Conservation (phyloP, 2,329 filamentous ascomycete genomes). For the Epichloe gansuensis region DNA sequence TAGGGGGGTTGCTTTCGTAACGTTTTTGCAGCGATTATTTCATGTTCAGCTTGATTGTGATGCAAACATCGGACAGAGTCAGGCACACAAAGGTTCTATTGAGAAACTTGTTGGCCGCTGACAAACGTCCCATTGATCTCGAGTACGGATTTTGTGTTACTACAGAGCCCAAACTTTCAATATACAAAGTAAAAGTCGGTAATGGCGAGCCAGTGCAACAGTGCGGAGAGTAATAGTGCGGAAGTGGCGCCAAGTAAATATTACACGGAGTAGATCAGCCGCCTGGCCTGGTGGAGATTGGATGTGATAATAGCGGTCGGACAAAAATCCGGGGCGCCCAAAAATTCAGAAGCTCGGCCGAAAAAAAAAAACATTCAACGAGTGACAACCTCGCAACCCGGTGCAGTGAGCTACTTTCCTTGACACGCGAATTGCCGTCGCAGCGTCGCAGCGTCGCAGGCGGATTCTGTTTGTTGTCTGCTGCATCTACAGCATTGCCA, state of each 20-base stretch:
- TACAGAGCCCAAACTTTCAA: no score
- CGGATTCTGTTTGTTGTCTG: background rate
- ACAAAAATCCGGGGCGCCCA: slow-evolving; percentile 3
- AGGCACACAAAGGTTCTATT: no score
- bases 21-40: no score
- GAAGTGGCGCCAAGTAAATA: background rate
- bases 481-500: background rate
- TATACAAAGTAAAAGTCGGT: no score
- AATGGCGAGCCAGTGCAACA: background rate
- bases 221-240: background rate
- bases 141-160: no score
- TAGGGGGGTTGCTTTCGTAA: background rate
- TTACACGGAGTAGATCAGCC: no score
- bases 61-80: no score
- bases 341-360: background rate
- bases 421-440: background rate
- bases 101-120: no score
- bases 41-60: no score
- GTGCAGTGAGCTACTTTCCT: background rate
- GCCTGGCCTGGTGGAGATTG: background rate
- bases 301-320: background rate
- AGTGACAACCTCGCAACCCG: background rate
- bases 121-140: no score
- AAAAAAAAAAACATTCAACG: background rate
- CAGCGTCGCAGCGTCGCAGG: slow-evolving; percentile 2